These are phyloP conservation scores for Coniophora puteana DNA, from an alignment of 1,284 basidiomycete genomes.

Conservation along the genomic window DNA sequence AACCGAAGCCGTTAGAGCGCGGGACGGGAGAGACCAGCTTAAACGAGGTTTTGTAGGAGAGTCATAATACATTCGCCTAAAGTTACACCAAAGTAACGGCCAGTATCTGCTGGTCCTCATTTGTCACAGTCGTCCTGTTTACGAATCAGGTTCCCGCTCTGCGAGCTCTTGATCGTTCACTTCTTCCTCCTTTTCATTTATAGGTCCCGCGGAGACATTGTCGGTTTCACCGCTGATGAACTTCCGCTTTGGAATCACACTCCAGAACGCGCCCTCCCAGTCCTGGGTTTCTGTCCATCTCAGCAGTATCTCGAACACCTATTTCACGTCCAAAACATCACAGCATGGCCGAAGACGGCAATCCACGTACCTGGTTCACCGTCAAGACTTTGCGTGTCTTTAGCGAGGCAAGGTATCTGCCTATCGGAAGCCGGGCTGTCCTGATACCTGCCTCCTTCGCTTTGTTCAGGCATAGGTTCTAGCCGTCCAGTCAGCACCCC, in stretches of 20 bases:
- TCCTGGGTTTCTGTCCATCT: slow-evolving; percentile 82
- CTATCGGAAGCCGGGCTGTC: slow-evolving; percentile 91
- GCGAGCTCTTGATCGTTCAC: too few relatives aligned
- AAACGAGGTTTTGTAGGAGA: slow-evolving; percentile 79
- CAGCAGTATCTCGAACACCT: slow-evolving; percentile 87
- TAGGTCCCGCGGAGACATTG: too few relatives aligned
- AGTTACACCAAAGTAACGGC: too few relatives aligned
- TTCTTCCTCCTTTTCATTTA: too few relatives aligned
- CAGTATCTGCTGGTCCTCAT: too few relatives aligned
- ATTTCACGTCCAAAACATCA: slow-evolving; percentile 7
- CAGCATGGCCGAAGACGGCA: background rate
- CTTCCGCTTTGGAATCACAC: slow-evolving; percentile 89
- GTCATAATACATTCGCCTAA: too few relatives aligned
- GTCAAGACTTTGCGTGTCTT: slow-evolving; percentile 94
- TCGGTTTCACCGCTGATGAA: too few relatives aligned
- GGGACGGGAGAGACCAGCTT: slow-evolving; percentile 83
- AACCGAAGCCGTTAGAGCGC: slow-evolving; percentile 82
- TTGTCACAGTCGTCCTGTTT: too few relatives aligned
- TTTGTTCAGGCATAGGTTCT: slow-evolving; percentile 91
- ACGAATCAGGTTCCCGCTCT: too few relatives aligned
- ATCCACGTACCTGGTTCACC: slow-evolving; percentile 73
- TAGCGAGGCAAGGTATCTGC: slow-evolving; percentile 78
- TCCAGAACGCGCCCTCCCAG: slow-evolving; percentile 82
- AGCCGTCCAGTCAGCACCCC: background rate
- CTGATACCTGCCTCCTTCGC: slow-evolving; percentile 73